These are phyloP conservation scores for Melaleuca quinquenervia DNA, from an alignment of 345 rosid genomes.

Conservation along the genomic window DNA sequence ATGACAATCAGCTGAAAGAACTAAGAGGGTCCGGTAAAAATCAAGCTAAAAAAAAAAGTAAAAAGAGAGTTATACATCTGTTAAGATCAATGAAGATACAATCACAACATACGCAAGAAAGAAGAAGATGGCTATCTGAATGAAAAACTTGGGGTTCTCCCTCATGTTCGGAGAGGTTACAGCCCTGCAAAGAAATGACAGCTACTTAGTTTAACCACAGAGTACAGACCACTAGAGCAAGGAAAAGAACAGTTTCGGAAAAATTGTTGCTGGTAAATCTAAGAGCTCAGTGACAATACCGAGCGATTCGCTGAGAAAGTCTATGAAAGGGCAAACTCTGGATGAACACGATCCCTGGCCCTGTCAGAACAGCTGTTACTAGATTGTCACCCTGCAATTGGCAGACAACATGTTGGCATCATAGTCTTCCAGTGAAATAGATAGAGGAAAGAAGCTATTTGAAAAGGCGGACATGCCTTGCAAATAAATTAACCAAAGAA, in stretches of 20 bases:
- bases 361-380: conserved; percentile 73
- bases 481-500: background rate
- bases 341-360: conserved; percentile 97
- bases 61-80: conserved; percentile 43
- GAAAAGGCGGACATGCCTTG: background rate
- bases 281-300: conserved; percentile 26
- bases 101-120: conserved; percentile 92
- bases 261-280: background rate
- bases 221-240: background rate
- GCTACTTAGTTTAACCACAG: background rate
- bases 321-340: conserved; percentile 92
- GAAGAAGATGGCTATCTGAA: conserved; percentile 81
- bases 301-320: conserved; percentile 83
- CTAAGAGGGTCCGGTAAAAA: background rate
- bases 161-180: conserved; percentile 99
- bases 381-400: conserved; percentile 75
- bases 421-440: background rate
- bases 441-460: background rate
- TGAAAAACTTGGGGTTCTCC: conserved; percentile 84
- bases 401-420: background rate
- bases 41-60: background rate
- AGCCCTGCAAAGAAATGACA: conserved; percentile 47
- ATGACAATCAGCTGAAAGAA: background rate
- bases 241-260: background rate
- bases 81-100: conserved; percentile 88